Evolutionary conservation across 148 eudicot species (phyloP).

Genomic region (Nyssa sinensis): DNA sequence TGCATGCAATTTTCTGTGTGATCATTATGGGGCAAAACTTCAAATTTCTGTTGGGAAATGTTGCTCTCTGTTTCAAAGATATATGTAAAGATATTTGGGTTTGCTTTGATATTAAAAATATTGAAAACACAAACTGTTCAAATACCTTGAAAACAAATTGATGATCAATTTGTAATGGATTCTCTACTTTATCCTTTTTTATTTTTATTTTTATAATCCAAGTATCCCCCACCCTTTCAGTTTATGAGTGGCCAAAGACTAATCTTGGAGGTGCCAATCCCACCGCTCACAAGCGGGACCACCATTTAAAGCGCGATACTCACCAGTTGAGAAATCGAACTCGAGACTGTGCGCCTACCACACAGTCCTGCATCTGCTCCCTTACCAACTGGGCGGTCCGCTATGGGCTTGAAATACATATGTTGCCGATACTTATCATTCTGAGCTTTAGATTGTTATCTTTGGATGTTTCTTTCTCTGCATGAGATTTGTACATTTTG

Average conservation of each 20-base stretch:
- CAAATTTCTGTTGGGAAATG: not conserved
- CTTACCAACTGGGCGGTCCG: too few relatives aligned
- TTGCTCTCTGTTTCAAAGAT: not conserved
- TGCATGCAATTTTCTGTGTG: not conserved
- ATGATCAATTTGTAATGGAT: not conserved
- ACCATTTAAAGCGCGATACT: too few relatives aligned
- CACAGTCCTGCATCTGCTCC: too few relatives aligned
- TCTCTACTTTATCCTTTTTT: too few relatives aligned
- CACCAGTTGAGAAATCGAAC: too few relatives aligned
- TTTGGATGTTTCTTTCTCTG: not conserved
- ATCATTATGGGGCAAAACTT: not conserved
- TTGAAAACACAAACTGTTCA: not conserved
- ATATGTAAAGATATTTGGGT: not conserved
- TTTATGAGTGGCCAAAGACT: too few relatives aligned
- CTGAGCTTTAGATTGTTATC: not conserved
- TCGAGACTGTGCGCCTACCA: too few relatives aligned
- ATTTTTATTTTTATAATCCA: too few relatives aligned
- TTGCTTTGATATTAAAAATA: not conserved
- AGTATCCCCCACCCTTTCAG: too few relatives aligned
- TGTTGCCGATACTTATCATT: not conserved
- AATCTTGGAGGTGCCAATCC: too few relatives aligned
- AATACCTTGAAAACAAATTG: not conserved
- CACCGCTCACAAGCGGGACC: too few relatives aligned
- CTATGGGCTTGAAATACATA: too few relatives aligned
- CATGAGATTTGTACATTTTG: not conserved